Evolutionary conservation across 2,329 filamentous ascomycete genomes (phyloP).

Genomic region (Sordariomycetes sp.): DNA sequence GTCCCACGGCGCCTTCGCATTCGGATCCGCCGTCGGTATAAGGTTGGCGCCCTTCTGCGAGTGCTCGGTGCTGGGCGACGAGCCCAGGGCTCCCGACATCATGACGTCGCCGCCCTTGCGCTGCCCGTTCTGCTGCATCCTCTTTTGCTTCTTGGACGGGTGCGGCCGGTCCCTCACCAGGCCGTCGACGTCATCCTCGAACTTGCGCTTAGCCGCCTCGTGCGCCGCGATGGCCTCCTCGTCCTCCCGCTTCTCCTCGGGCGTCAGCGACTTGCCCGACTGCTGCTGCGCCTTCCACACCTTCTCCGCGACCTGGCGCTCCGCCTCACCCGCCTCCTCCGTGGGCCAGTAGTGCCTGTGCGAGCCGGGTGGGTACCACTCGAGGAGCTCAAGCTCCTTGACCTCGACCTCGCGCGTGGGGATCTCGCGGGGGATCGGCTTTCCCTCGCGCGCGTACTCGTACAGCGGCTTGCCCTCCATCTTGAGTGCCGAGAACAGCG

Average conservation of each 20-base stretch:
- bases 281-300: constrained; percentile 47
- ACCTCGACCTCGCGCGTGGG: constrained; percentile 70
- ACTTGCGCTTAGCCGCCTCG: constrained; percentile 43
- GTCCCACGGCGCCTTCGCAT: constrained; percentile 41
- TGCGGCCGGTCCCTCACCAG: constrained; percentile 37
- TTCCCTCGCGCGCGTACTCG: constrained; percentile 87
- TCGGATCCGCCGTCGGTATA: constrained; percentile 30
- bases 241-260: constrained; percentile 41
- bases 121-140: constrained; percentile 13
- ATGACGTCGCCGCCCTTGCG: constrained; percentile 21
- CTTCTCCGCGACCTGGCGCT: constrained; percentile 65
- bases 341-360: constrained; percentile 71
- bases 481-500: constrained; percentile 84
- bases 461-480: constrained; percentile 91
- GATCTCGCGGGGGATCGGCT: constrained; percentile 74
- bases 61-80: constrained; percentile 20
- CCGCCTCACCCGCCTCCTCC: constrained; percentile 61
- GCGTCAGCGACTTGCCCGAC: constrained; percentile 31
- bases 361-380: constrained; percentile 72
- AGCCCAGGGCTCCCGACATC: constrained; percentile 44
- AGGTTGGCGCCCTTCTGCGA: constrained; percentile 33
- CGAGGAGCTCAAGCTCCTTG: constrained; percentile 61
- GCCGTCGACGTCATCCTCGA: constrained; percentile 42
- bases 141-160: constrained; percentile 21
- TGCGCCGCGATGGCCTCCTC: constrained; percentile 39